Evolutionary conservation across 2,329 filamentous ascomycete genomes (phyloP).

Genomic region (Fusarium anthophilum): DNA sequence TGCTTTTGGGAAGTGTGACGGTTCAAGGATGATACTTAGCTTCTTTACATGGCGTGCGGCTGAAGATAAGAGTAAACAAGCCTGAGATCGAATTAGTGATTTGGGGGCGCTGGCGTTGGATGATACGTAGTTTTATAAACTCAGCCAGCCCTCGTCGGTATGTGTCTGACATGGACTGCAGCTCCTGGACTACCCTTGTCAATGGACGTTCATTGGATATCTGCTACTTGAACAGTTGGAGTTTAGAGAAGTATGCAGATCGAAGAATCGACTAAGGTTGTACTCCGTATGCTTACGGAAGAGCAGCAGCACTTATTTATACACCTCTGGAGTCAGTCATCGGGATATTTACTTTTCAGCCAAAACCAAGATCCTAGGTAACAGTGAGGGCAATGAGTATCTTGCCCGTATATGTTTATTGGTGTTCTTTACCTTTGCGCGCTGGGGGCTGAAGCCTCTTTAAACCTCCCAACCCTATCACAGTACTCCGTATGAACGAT

Average conservation of each 20-base stretch:
- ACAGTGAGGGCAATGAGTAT: no score
- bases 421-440: no score
- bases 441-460: no score
- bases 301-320: no score
- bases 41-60: neutral
- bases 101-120: neutral
- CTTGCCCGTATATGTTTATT: no score
- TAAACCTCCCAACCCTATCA: no score
- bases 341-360: no score
- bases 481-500: neutral
- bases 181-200: constrained; percentile 16
- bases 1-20: neutral
- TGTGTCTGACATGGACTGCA: constrained; percentile 25
- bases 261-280: neutral
- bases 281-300: neutral
- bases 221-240: neutral
- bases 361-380: no score
- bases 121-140: neutral
- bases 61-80: neutral
- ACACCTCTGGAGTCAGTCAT: no score
- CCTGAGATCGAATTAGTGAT: neutral
- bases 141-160: constrained; percentile 2
- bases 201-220: neutral
- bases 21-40: neutral
- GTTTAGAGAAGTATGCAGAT: neutral